Conservation (phyloP, 805 yeast genomes). For the Groenewaldozyma salmanticensis region DNA sequence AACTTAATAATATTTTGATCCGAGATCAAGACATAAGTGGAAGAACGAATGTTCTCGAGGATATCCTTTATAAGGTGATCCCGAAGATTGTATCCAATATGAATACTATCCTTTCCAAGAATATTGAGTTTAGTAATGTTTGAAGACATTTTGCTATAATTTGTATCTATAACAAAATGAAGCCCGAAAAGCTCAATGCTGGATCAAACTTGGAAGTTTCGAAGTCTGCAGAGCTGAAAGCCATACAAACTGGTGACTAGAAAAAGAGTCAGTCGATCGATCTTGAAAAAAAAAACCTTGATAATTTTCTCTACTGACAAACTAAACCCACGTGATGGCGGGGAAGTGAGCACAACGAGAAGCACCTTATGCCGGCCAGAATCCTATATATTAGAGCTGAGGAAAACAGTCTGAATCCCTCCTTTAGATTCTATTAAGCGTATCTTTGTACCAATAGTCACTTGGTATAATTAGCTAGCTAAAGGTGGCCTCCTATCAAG, state of each 20-base stretch:
- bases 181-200: not conserved
- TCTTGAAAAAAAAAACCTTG: not conserved
- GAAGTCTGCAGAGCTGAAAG: no score
- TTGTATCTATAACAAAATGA: not conserved
- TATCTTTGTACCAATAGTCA: no score
- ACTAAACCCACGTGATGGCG: not conserved
- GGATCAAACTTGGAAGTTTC: no score
- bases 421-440: not conserved
- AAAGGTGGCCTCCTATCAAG: not conserved
- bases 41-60: slow-evolving; percentile 54
- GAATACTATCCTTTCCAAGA: slow-evolving; percentile 72
- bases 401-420: not conserved
- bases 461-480: no score
- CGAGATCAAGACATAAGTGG: slow-evolving; percentile 86
- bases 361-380: not conserved
- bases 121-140: slow-evolving; percentile 14
- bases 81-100: slow-evolving; percentile 78
- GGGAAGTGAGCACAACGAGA: not conserved
- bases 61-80: slow-evolving; percentile 64
- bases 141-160: no score
- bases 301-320: not conserved
- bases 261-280: not conserved
- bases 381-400: not conserved
- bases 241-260: not conserved
- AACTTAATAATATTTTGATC: slow-evolving; percentile 59